These are phyloP conservation scores for Linaria vulgaris DNA, from an alignment of 257 asterid species.

Conservation along the genomic window DNA sequence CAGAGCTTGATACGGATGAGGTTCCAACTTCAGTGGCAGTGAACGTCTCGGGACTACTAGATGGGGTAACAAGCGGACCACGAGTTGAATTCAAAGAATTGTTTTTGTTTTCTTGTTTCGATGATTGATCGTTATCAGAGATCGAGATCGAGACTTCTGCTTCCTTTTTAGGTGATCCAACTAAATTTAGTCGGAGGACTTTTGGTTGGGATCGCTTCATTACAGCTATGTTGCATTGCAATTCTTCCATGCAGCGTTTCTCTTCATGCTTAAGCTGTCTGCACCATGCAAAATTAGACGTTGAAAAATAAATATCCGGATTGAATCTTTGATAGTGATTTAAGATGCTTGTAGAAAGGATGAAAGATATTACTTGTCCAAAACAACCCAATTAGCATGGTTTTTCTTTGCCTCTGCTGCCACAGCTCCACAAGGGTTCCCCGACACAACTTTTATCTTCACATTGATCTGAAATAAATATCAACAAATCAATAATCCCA, in stretches of 20 bases:
- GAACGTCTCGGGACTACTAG: constrained; percentile 95
- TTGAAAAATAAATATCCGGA: not conserved
- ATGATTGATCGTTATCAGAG: constrained; percentile 33
- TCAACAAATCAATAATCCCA: constrained; percentile 16
- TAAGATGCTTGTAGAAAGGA: constrained; percentile 4
- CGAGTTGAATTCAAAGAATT: constrained; percentile 44
- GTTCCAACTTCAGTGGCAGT: constrained; percentile 91
- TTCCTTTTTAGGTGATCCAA: constrained; percentile 67
- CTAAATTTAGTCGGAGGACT: constrained; percentile 84
- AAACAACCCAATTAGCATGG: constrained; percentile 91
- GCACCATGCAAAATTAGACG: constrained; percentile 23
- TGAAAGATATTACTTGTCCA: constrained; percentile 65
- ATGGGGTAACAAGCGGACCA: constrained; percentile 87
- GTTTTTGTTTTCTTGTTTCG: constrained; percentile 42
- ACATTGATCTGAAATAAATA: constrained; percentile 66
- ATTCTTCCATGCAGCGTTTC: constrained; percentile 88
- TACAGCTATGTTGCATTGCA: constrained; percentile 88
- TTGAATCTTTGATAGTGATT: not conserved
- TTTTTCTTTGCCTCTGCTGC: constrained; percentile 88
- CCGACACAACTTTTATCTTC: constrained; percentile 82
- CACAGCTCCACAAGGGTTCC: constrained; percentile 73
- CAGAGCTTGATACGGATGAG: constrained; percentile 90
- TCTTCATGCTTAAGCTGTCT: constrained; percentile 89
- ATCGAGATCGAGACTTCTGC: constrained; percentile 35
- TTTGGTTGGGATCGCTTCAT: constrained; percentile 92